These are phyloP conservation scores for Pachysolen tannophilus DNA, from an alignment of 805 yeast genomes.

Conservation along the genomic window DNA sequence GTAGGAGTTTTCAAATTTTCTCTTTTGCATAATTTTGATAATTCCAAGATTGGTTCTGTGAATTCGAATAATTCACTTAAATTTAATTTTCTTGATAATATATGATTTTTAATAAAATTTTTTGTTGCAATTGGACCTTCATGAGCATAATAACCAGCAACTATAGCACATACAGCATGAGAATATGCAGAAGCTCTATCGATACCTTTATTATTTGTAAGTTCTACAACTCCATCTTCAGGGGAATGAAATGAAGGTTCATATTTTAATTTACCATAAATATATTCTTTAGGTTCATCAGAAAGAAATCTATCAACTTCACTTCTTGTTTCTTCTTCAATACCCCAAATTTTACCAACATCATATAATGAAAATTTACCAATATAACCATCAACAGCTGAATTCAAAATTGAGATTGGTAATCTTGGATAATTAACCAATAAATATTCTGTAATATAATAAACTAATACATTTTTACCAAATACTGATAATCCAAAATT, in stretches of 20 bases:
- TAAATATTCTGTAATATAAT: slow-evolving; percentile 67
- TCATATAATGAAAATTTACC: slow-evolving; percentile 58
- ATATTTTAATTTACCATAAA: slow-evolving; percentile 63
- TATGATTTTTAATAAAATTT: slow-evolving; percentile 62
- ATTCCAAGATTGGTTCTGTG: slow-evolving; percentile 78
- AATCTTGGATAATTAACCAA: slow-evolving; percentile 80
- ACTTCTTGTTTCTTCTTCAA: slow-evolving; percentile 63
- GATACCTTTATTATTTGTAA: slow-evolving; percentile 26
- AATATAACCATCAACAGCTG: slow-evolving; percentile 69
- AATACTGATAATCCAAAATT: slow-evolving; percentile 76
- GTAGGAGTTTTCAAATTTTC: slow-evolving; percentile 69
- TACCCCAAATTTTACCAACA: slow-evolving; percentile 82
- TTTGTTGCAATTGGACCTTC: slow-evolving; percentile 58
- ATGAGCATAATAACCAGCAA: slow-evolving; percentile 78
- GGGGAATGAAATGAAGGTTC: slow-evolving; percentile 19
- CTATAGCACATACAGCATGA: slow-evolving; percentile 69
- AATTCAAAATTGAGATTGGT: slow-evolving; percentile 70
- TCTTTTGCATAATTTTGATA: slow-evolving; percentile 68
- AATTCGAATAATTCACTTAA: slow-evolving; percentile 70
- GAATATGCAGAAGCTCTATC: slow-evolving; percentile 39
- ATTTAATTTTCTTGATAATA: slow-evolving; percentile 77
- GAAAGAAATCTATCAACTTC: slow-evolving; percentile 59
- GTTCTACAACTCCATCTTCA: slow-evolving; percentile 44
- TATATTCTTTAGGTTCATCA: slow-evolving; percentile 58
- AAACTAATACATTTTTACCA: slow-evolving; percentile 71